Evolutionary conservation across 139 green algal species (phyloP).

Genomic region (Micractinium sp.): DNA sequence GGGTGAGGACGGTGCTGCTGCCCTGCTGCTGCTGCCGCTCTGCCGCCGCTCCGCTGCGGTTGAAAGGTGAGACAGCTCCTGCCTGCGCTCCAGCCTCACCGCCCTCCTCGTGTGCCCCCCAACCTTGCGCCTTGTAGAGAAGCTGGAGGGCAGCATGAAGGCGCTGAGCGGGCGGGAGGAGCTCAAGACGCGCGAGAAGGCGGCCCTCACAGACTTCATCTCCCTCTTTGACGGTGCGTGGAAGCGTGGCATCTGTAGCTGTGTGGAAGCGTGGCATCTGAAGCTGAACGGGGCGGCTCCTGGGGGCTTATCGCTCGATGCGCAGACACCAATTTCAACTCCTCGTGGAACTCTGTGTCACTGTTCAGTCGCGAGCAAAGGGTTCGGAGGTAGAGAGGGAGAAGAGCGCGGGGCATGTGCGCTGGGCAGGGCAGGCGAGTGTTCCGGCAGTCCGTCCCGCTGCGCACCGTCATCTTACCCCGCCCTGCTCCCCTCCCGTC

Average conservation of each 20-base stretch:
- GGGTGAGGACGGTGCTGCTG: not conserved
- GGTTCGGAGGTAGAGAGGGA: too few relatives aligned
- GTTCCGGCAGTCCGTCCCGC: not conserved
- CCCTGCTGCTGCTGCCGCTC: not conserved
- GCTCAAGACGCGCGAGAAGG: not conserved
- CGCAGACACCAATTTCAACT: too few relatives aligned
- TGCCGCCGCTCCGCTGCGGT: not conserved
- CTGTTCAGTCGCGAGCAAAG: too few relatives aligned
- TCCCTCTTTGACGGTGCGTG: not conserved
- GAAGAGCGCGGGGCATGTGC: too few relatives aligned
- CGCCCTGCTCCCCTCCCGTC: not conserved
- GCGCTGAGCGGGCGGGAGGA: not conserved
- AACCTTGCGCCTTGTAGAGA: not conserved
- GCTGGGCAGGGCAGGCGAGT: not conserved
- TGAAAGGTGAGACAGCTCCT: not conserved
- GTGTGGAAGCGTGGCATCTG: too few relatives aligned
- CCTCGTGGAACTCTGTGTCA: too few relatives aligned
- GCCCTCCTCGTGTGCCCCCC: too few relatives aligned
- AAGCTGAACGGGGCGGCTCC: too few relatives aligned
- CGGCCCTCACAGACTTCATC: conserved; percentile 29
- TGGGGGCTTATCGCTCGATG: too few relatives aligned
- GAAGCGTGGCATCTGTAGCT: not conserved
- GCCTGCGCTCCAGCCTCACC: not conserved
- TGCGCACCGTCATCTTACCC: too few relatives aligned
- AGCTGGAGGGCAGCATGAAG: conserved; percentile 33